phyloP scores from a whole-genome alignment of 495 filamentous ascomycete species.

The Hypoxylon lienhwacheense region DNA sequence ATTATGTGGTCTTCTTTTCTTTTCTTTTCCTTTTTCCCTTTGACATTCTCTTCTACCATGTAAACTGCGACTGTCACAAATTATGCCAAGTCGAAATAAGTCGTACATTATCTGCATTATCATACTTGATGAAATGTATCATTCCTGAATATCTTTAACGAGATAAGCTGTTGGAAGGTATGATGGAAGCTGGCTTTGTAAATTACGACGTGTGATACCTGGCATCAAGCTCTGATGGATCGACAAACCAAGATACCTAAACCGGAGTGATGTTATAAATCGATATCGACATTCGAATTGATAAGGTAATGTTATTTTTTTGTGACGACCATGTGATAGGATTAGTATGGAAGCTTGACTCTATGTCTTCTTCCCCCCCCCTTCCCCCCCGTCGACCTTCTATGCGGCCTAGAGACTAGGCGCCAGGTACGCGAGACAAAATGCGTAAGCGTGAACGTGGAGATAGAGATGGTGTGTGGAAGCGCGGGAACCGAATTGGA shows the following conservation, averaged over 20 bases:
- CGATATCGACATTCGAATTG: conserved; percentile 5
- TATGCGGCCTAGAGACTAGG: conserved; percentile 33
- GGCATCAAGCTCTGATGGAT: background rate
- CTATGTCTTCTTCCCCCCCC: no score
- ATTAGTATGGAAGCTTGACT: conserved; percentile 22
- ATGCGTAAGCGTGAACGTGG: conserved; percentile 30
- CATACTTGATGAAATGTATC: background rate
- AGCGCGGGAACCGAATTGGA: conserved; percentile 17
- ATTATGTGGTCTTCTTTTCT: background rate
- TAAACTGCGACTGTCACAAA: background rate
- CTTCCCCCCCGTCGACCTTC: conserved; percentile 18
- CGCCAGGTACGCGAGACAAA: conserved; percentile 36
- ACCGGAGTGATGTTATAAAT: conserved; percentile 1
- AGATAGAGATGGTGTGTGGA: conserved; percentile 29
- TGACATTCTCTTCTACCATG: background rate
- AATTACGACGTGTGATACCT: background rate
- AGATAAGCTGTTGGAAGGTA: conserved; percentile 4
- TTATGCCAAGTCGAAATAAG: background rate
- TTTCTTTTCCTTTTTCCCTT: background rate
- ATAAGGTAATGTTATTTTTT: conserved; percentile 15
- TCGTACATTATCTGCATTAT: background rate
- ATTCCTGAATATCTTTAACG: background rate
- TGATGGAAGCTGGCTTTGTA: background rate
- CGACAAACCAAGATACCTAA: background rate
- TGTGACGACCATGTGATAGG: conserved; percentile 25